Evolutionary conservation across 768 basidiomycete genomes (phyloP).

Genomic region (Leccinum fibrillosum): DNA sequence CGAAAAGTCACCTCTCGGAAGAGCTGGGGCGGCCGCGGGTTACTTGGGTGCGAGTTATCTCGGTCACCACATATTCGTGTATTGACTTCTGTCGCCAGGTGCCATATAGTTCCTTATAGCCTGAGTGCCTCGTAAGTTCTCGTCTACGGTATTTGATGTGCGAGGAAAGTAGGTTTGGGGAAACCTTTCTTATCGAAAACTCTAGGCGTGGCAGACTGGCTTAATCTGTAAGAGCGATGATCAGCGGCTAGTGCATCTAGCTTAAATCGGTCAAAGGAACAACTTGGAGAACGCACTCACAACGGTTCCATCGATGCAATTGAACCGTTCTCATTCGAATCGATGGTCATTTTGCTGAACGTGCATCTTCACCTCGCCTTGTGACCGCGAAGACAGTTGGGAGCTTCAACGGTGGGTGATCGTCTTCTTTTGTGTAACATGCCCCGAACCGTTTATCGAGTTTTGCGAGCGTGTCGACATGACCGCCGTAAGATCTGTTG

Average conservation of each 20-base stretch:
- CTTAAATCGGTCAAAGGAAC: constrained; percentile 17
- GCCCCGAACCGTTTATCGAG: background rate
- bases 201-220: background rate
- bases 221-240: constrained; percentile 10
- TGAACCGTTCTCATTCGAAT: background rate
- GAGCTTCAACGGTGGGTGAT: constrained; percentile 11
- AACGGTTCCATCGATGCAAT: constrained; percentile 7
- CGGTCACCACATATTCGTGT: background rate
- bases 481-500: constrained; percentile 3
- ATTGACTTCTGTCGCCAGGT: constrained; percentile 35
- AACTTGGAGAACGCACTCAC: constrained; percentile 1
- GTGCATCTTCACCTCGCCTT: too few species aligned
- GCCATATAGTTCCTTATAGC: constrained; percentile 54
- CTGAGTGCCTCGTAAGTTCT: too few species aligned
- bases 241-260: constrained; percentile 2
- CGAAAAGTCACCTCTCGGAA: background rate
- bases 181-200: background rate
- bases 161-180: too few species aligned
- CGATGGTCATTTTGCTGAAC: too few species aligned
- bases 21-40: constrained; percentile 70
- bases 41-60: constrained; percentile 62
- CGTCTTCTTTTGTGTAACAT: constrained; percentile 2
- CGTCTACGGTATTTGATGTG: too few species aligned
- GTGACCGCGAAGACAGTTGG: background rate
- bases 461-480: background rate